Evolutionary conservation across 768 basidiomycete species (phyloP), one percentile per base, ranked within the genome.

Genomic region (Trametes elegans): DNA sequence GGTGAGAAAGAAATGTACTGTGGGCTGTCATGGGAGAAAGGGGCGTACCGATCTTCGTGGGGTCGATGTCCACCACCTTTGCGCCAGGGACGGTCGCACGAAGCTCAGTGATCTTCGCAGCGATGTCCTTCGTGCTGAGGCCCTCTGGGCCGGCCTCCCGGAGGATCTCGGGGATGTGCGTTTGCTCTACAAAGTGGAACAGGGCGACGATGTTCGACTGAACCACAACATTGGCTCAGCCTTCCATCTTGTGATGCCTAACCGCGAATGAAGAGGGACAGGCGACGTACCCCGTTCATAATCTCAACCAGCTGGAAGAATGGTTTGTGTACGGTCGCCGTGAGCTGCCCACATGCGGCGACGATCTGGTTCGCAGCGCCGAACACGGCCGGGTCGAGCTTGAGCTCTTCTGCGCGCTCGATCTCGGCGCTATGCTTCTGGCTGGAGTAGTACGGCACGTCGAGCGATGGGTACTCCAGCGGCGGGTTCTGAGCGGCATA

Each of bases 241-340:
- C n/a, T n/a, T n/a, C n/a, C n/a, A n/a, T n/a, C n/a, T n/a, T n/a
- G n/a, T n/a, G n/a, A n/a, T n/a, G n/a, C n/a, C n/a, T n/a, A n/a
- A n/a, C n/a, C n/a, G n/a, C n/a, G n/a, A n/a, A n/a, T n/a, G n/a
- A n/a, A n/a, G n/a, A n/a, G n/a, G n/a, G n/a, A n/a, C n/a, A n/a
- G n/a, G n/a, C n/a, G 18, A 32, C 14, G 28, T 38, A 32, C n/a
- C 39, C 49, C 55, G 62, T 88, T 87, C 31, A 73, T 67, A 3
- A 83, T 83, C 65, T 89, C 87, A 60, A 85, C 85, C 7, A 90
- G 71, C 18, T 80, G 77, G 27, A 86, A 69, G 66, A 87, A 62
- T 13, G 63, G 63, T 14, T 60, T 62, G 41, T 64, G 61, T 14
- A 62, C 49, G 9, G 49, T 32, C 7, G 63, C 59, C 1, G 40